Conservation (phyloP, 169 alveolate species). For the Plasmodium vivax region DNA sequence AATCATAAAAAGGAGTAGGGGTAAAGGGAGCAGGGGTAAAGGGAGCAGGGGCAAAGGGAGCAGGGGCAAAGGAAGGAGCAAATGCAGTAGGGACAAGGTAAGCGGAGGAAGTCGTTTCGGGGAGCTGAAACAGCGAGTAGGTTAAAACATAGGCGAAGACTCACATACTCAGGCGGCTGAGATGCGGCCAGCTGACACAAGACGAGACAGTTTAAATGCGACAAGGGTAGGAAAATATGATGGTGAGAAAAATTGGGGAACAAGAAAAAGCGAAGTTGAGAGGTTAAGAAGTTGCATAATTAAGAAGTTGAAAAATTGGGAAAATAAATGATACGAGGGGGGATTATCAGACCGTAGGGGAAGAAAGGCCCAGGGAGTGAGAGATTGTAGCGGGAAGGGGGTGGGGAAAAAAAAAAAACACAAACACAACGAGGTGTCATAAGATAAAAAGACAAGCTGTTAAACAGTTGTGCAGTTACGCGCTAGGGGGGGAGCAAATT, state of each 20-base stretch:
- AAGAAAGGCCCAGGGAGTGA: not conserved
- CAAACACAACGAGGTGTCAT: not conserved
- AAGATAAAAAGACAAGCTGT: not conserved
- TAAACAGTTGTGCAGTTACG: not conserved
- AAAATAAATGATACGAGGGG: not conserved
- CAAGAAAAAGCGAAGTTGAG: slow-evolving; percentile 4
- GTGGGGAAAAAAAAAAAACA: not conserved
- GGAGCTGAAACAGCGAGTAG: not conserved
- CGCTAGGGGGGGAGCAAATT: slow-evolving; percentile 18
- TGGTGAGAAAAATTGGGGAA: not conserved
- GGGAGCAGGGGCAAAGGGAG: not conserved
- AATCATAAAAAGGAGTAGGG: not conserved
- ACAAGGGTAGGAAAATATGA: not conserved
- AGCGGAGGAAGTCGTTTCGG: not conserved
- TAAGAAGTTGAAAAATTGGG: slow-evolving; percentile 1
- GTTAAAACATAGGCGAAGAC: not conserved
- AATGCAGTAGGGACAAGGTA: too few species aligned
- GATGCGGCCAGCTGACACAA: not conserved
- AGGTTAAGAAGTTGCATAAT: not conserved
- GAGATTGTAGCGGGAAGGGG: not conserved
- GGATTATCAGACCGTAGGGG: not conserved
- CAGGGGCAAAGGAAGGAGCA: too few species aligned
- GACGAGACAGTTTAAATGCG: not conserved
- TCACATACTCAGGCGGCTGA: not conserved
- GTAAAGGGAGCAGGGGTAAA: not conserved